Evolutionary conservation across 1,139 yeast genomes (phyloP), one percentile per base, ranked within the genome.

Genomic region (Blastobotrys buckinghamii): DNA sequence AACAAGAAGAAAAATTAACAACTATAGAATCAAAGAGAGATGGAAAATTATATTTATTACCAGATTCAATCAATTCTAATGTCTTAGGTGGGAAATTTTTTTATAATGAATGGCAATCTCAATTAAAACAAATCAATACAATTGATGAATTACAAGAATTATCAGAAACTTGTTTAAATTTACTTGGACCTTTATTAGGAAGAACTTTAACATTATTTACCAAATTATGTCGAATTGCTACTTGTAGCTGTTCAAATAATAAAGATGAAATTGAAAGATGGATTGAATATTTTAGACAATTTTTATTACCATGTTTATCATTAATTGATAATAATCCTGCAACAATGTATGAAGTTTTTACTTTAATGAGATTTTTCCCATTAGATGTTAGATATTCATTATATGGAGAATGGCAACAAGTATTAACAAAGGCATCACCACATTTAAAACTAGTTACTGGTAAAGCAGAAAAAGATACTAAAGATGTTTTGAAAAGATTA

Each of bases 391-490:
- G 98, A 44, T 92, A 79, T 64, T 79, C 84, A 49, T 68, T 92
- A 24, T 94, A 92, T 63, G 95, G 96, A 40, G 97, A 90, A 57
- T 75, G 89, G 67, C 76, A 77, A n/a, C 70, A 76, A 9, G 77
- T 79, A 26, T 59, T 70, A 20, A 65, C 72, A 2, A 83, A 82
- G 58, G 78, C 75, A 53, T 74, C 78, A 46, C 74, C 81, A 0
- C 73, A 73, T 19, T 72, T 88, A 6, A 83, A 82, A 56, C 70
- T 82, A 40, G 82, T 86, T 9, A 79, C 79, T 46, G 77, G 80
- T 22, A 77, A 72, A 51, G 86, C 95, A 0, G 96, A 85, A 62
- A 88, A 86, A 60, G 80, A 84, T 34, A 87, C 96, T 1, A 89
- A 84, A 60, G 84, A 82, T 59, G 77, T 84, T 1, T 70, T 94